Conservation (phyloP, 164 flowering plant genomes). For the Tinospora cordifolia region DNA sequence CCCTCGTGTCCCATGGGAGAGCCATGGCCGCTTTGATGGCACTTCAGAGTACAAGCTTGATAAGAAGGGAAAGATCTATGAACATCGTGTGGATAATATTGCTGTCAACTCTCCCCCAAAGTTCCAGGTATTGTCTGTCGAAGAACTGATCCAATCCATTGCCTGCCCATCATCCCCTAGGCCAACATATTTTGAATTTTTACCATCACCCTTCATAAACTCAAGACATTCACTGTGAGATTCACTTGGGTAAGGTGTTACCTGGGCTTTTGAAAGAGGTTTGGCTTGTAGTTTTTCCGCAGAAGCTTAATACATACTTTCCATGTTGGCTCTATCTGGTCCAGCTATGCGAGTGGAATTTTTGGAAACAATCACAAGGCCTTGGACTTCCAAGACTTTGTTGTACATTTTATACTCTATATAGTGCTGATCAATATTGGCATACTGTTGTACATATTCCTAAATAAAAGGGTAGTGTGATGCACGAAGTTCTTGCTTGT, state of each 20-base stretch:
- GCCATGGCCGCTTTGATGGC: conserved; percentile 71
- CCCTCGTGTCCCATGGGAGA: conserved; percentile 81
- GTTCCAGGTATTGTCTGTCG: conserved; percentile 48
- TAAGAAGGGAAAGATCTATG: conserved; percentile 70
- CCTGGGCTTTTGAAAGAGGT: background rate
- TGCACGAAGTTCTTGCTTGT: no score
- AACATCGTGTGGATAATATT: conserved; percentile 73
- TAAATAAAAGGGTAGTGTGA: background rate
- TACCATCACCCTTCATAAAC: conserved; percentile 20
- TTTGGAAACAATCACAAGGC: background rate
- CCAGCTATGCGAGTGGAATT: background rate
- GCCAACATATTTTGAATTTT: conserved; percentile 64
- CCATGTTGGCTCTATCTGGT: background rate
- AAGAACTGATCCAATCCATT: conserved; percentile 49
- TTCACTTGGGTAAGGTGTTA: conserved; percentile 14
- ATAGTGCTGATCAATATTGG: background rate
- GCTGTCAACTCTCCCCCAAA: conserved; percentile 64
- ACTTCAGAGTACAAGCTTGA: conserved; percentile 80
- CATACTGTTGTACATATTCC: background rate
- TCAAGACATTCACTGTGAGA: conserved; percentile 10
- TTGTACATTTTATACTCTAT: background rate
- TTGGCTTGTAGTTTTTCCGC: background rate
- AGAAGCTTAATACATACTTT: background rate
- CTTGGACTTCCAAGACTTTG: background rate
- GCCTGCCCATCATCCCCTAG: conserved; percentile 66